Evolutionary conservation across 352 stramenopile genomes (phyloP), one percentile per base, ranked within the genome.

Genomic region (Paralagenidium karlingii): DNA sequence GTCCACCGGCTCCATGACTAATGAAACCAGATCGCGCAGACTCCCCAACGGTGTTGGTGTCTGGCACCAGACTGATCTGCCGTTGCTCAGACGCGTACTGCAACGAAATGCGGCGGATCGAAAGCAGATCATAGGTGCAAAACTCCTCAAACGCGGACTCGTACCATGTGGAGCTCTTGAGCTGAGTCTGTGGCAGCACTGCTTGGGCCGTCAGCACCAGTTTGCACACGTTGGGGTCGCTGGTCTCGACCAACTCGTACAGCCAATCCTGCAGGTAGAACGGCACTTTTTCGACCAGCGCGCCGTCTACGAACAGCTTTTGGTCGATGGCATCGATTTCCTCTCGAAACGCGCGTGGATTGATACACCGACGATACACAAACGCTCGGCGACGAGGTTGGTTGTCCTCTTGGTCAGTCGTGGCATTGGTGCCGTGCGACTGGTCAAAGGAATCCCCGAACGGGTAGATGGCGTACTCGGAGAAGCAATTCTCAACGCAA

Each of bases 331-430:
- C 52, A 12, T 55, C 47, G 40, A 59, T 58, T 36, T 7, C 22
- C 36, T 58, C 58, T 33, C 59, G 75, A 3, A 79, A 43, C 6
- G 48, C 46, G 12, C 55, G 43, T 26, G 74, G 61, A 26, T 81
- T 71, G n/a, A 84, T 58, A 5, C 69, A 87, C 31, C 74, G 65
- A 1, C 74, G 68, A 51, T 87, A 87, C 31, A 87, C 59, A 45
- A 77, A 83, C 10, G 62, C 74, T n/a, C 62, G 60, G 1, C 53
- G 47, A 26, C 53, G 39, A 26, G 3, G 47, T 56, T 33, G n/a
- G n/a, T n/a, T n/a, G n/a, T n/a, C n/a, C n/a, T n/a, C n/a, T n/a
- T n/a, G n/a, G n/a, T n/a, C n/a, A n/a, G n/a, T n/a, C n/a, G n/a
- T n/a, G n/a, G n/a, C n/a, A n/a, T n/a, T n/a, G n/a, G n/a, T n/a